Conservation (phyloP, 352 stramenopile species). For the Pythium inflatum region DNA sequence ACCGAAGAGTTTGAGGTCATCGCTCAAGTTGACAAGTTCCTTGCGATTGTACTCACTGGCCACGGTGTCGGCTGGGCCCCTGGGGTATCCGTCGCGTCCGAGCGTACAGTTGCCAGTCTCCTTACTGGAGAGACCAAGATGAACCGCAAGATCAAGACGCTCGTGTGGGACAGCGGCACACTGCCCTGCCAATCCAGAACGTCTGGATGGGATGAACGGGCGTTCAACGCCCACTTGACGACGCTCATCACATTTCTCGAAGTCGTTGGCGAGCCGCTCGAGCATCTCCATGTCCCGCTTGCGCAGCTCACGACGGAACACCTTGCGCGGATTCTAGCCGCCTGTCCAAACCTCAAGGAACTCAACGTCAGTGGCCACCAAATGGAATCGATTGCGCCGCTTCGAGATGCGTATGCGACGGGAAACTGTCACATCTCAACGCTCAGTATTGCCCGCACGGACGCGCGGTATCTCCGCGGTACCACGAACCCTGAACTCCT, state of each 20-base stretch:
- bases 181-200: background rate
- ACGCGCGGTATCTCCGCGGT: background rate
- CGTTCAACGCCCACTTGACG: background rate
- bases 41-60: background rate
- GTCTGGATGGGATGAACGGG: background rate
- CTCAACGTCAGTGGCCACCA: conserved; percentile 8
- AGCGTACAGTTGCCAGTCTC: background rate
- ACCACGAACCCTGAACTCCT: background rate
- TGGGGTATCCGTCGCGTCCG: too few relatives aligned
- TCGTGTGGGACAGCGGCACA: conserved; percentile 1
- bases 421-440: background rate
- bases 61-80: conserved; percentile 4
- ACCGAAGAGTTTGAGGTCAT: background rate
- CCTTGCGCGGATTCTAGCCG: background rate
- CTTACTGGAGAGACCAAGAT: background rate
- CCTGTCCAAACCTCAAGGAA: conserved; percentile 10
- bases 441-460: background rate
- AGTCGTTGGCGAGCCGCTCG: conserved; percentile 7
- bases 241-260: background rate
- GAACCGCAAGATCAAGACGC: background rate
- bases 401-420: background rate
- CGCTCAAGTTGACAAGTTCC: background rate
- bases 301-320: background rate
- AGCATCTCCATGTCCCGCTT: background rate
- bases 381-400: background rate